Base-by-base conservation (phyloP, 768 basidiomycete species). In the Leccinum incarnatum region DNA sequence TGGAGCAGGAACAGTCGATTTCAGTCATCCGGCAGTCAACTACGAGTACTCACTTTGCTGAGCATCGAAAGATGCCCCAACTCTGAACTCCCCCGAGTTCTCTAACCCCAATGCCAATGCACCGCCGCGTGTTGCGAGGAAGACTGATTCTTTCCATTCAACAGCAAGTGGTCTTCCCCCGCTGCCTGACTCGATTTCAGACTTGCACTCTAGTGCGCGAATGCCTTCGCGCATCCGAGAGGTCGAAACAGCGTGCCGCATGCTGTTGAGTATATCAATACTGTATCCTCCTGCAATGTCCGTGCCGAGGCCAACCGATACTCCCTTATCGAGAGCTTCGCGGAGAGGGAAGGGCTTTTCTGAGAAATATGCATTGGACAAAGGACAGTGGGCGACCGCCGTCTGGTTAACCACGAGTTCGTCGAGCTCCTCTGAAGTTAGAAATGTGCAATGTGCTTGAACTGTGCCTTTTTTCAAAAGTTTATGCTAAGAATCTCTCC, bases 361-460 rank as follows among this genome's bases (percentile, higher is more conserved):
- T 0, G 91, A 93, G 72, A 95, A 93, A 73, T 95, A 96, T 2
- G 83, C 80, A 67, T 96, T 95, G 0, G 93, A 94, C 12, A 96
- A 77, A 0, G 94, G 94, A 71, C 94, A 96, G 65, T 93, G 91
- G 0, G 93, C 91, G 21, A 95, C 77, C 2, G 89, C 78, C 1
- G 86, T 83, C 15, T 84, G 83, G 27, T 69, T 70, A 4, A 62
- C 60, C 2, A 77, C 75, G 12, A 95, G 74, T 17, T 77, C 79
- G 0, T 74, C 68, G 11, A 93, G 77, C 34, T 84, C 78, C 0
- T 78, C 71, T 0, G 71, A 54, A n/a, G 75, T 68, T 32, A 94
- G 79, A 73, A 88, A 93, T 2, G 94, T 96, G 74, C 93, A 95
- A 70, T 95, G 94, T 0, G 93, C 93, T 77, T 93, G 91, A 12